A percentile compares a stretch with the other conserved stretches of the same genome.
Evolutionary conservation across 306 rosid genomes (phyloP).

Genomic region (Delonix regia): DNA sequence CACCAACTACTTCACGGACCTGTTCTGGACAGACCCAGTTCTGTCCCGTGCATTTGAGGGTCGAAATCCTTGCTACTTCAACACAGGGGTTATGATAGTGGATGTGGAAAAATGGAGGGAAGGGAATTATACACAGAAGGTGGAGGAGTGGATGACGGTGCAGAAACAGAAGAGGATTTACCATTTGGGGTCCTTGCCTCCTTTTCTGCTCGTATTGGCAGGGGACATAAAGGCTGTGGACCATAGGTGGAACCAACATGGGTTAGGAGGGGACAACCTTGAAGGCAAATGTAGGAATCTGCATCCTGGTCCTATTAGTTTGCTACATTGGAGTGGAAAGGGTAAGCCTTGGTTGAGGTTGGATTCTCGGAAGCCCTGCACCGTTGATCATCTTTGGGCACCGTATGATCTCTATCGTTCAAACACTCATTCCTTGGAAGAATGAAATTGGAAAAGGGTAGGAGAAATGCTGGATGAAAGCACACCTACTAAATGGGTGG

Average conservation of each 20-base stretch:
- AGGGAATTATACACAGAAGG: slow-evolving; percentile 56
- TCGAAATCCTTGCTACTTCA: slow-evolving; percentile 73
- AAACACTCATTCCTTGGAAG: slow-evolving; percentile 64
- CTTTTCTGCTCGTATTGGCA: slow-evolving; percentile 74
- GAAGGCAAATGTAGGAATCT: slow-evolving; percentile 77
- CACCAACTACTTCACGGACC: slow-evolving; percentile 62
- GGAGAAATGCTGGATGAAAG: neutral
- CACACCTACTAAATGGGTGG: neutral
- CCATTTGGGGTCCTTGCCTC: slow-evolving; percentile 84
- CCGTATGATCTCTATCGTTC: slow-evolving; percentile 83
- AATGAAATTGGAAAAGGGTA: slow-evolving; percentile 35
- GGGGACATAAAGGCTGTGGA: slow-evolving; percentile 74
- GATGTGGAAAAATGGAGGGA: slow-evolving; percentile 74
- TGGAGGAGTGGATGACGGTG: slow-evolving; percentile 83
- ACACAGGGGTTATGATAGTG: slow-evolving; percentile 90
- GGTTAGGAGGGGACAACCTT: slow-evolving; percentile 83
- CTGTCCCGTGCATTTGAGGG: slow-evolving; percentile 51
- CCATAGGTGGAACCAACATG: slow-evolving; percentile 93
- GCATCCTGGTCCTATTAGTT: slow-evolving; percentile 85
- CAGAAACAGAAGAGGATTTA: slow-evolving; percentile 84
- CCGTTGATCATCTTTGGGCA: slow-evolving; percentile 85
- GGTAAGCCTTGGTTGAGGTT: slow-evolving; percentile 95
- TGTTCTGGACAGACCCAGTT: slow-evolving; percentile 60
- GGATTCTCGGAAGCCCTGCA: slow-evolving; percentile 82
- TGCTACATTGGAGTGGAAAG: slow-evolving; percentile 93